These are phyloP conservation scores for Samsoniella hepiali DNA, from an alignment of 2,329 filamentous ascomycete species.

Conservation along the genomic window DNA sequence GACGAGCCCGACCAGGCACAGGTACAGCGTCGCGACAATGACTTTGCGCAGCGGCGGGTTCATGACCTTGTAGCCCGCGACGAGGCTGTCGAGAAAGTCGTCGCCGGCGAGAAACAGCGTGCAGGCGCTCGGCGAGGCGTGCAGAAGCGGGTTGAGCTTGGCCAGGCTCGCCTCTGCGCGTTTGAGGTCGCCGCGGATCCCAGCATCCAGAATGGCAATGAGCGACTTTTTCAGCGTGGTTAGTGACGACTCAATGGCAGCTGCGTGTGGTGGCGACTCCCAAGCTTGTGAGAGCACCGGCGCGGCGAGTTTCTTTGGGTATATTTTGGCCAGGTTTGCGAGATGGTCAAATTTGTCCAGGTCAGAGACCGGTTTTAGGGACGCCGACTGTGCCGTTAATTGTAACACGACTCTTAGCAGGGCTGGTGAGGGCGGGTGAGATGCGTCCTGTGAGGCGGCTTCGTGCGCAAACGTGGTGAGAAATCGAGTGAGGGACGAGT, in stretches of 20 bases:
- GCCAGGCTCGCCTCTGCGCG: conserved; percentile 53
- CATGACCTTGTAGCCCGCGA: conserved; percentile 61
- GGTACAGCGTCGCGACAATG: conserved; percentile 70
- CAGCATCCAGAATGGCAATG: conserved; percentile 60
- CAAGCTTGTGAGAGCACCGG: conserved; percentile 51
- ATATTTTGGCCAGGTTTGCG: conserved; percentile 63
- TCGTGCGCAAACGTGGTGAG: conserved; percentile 65
- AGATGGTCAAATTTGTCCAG: conserved; percentile 67
- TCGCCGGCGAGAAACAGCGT: conserved; percentile 74
- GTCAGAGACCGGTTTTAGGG: conserved; percentile 35
- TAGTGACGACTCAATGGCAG: conserved; percentile 52
- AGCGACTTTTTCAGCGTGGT: conserved; percentile 59
- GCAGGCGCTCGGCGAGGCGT: conserved; percentile 55
- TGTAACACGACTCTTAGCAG: conserved; percentile 65
- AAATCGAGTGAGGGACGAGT: conserved; percentile 56
- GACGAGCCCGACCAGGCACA: conserved; percentile 69
- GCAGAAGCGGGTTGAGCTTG: conserved; percentile 61
- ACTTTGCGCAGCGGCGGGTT: conserved; percentile 61
- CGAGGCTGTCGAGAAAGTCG: conserved; percentile 79
- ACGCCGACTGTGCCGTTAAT: conserved; percentile 57
- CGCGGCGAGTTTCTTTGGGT: conserved; percentile 59
- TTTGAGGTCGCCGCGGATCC: conserved; percentile 53
- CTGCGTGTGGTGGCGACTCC: conserved; percentile 41
- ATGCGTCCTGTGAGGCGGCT: conserved; percentile 37
- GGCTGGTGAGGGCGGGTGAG: conserved; percentile 32